These are phyloP conservation scores for Trichoderma parareesei DNA, from an alignment of 495 filamentous ascomycete genomes.

Conservation along the genomic window DNA sequence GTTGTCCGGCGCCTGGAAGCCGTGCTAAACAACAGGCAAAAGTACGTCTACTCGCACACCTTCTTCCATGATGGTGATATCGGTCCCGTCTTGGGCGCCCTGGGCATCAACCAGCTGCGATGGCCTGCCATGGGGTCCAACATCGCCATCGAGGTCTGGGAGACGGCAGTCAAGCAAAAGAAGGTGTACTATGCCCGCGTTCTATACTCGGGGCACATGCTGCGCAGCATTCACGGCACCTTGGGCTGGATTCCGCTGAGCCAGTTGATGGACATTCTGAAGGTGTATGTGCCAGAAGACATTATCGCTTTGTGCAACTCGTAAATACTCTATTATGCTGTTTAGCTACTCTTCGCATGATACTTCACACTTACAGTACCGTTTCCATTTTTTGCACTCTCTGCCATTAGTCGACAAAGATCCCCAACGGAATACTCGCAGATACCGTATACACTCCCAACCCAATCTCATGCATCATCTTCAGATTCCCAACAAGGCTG, in stretches of 20 bases:
- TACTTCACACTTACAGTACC: too few relatives aligned
- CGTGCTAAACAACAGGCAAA: not conserved
- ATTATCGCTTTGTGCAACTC: not conserved
- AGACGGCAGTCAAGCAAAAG: not conserved
- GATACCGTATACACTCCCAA: conserved; percentile 42
- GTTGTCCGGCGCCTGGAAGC: not conserved
- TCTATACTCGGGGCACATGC: not conserved
- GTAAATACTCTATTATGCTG: not conserved
- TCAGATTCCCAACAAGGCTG: conserved; percentile 38
- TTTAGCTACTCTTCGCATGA: too few relatives aligned
- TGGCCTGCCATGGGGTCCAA: not conserved
- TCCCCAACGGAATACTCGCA: conserved; percentile 36
- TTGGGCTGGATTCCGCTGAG: not conserved
- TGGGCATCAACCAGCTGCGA: not conserved
- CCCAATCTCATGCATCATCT: conserved; percentile 41
- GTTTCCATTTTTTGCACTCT: too few relatives aligned
- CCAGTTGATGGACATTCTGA: conserved; percentile 1
- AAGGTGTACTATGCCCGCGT: not conserved
- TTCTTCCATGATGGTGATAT: not conserved
- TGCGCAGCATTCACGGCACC: not conserved
- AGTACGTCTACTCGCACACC: not conserved
- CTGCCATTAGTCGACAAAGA: conserved; percentile 22
- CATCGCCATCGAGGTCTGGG: not conserved
- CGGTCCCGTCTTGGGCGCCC: not conserved
- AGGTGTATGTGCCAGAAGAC: conserved; percentile 1